phyloP scores from a whole-genome alignment of 768 basidiomycete genomes.

The Chalciporus sphaerocephalus region DNA sequence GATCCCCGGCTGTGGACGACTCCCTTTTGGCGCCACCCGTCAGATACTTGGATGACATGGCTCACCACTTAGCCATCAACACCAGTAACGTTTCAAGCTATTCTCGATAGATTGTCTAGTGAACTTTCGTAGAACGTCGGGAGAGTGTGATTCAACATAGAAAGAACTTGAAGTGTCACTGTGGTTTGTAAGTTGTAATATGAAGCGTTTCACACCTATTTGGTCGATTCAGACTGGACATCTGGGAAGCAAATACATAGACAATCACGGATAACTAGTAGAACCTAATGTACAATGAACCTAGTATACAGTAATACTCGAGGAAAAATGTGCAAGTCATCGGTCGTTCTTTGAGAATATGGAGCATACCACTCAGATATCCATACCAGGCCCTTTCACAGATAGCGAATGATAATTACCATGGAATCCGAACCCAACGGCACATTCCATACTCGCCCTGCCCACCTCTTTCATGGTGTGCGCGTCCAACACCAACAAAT shows the following conservation, averaged over 20 bases:
- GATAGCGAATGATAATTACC: conserved; percentile 22
- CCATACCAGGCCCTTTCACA: conserved; percentile 12
- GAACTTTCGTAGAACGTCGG: too few species aligned
- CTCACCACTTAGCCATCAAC: background rate
- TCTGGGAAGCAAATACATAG: too few species aligned
- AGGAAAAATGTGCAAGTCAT: too few species aligned
- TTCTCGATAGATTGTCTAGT: background rate
- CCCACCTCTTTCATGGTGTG: conserved; percentile 34
- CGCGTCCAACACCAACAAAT: conserved; percentile 36
- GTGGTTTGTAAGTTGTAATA: too few species aligned
- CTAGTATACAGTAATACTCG: conserved; percentile 2
- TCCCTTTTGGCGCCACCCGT: background rate
- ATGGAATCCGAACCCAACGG: conserved; percentile 37
- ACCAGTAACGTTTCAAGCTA: background rate
- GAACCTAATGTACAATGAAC: background rate
- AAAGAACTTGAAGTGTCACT: too few species aligned
- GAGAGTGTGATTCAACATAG: too few species aligned
- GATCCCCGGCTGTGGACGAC: background rate
- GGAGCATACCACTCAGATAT: conserved; percentile 13
- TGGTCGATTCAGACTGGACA: too few species aligned
- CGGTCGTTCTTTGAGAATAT: background rate
- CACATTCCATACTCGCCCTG: conserved; percentile 32
- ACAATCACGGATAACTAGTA: background rate
- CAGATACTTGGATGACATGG: background rate
- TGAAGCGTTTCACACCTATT: too few species aligned